Evolutionary conservation across 176 grass and related monocot species (phyloP), one percentile per base, ranked within the genome.

Genomic region (Zizania latifolia): DNA sequence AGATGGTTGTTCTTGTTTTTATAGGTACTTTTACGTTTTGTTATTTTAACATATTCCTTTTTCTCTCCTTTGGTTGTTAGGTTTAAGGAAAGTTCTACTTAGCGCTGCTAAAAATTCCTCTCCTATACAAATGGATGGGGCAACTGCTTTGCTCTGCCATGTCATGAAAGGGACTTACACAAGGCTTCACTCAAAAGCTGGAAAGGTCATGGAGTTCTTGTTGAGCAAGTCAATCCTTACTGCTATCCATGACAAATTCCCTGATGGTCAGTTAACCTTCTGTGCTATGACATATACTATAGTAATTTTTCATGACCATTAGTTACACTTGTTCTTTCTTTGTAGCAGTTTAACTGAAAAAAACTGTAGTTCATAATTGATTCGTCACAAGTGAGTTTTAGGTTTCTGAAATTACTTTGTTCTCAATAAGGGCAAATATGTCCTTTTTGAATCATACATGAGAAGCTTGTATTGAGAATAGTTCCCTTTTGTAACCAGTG

Each of bases 121-220:
- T 53, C 53, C 88, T 53, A 21, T 65, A 72, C 75, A 68, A 68
- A 90, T 71, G 74, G 88, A 83, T 23, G 90, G 90, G 62, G 86
- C 46, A 71, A 71, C 75, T 58, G 83, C 90, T 91, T 89, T 97
- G 80, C 37, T 93, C 55, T 93, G 83, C 65, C 55, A 97, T 80
- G 78, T 82, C 55, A 97, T 97, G 88, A 89, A 79, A 89, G 88
- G 94, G 63, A 86, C 81, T 82, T 83, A 84, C 35, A 55, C 74
- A 58, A 93, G 69, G 37, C 90, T 97, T 80, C 94, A 97, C 61
- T 97, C 94, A 62, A 91, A 43, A 85, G 88, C 88, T 91, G 88
- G 62, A 73, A 83, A 77, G 55, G 74, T 97, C 51, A 89, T 93
- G 58, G 78, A 77, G 72, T 88, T 88, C 65, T 89, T 97, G 80